These are phyloP conservation scores for Suillus hirtellus DNA, from an alignment of 768 basidiomycete genomes.

Conservation along the genomic window DNA sequence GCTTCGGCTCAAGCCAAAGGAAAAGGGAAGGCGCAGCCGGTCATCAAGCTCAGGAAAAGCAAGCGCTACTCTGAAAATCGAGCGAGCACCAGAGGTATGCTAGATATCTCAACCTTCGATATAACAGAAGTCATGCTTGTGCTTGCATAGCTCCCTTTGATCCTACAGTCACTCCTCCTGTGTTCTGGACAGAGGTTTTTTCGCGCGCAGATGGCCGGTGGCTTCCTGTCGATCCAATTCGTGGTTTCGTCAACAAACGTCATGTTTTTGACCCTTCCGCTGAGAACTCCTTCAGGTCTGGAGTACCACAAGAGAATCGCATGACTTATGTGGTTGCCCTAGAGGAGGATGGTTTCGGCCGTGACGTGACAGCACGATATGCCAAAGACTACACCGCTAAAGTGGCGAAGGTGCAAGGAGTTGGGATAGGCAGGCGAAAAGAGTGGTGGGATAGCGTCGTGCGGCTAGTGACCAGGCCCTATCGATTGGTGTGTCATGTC, in stretches of 20 bases:
- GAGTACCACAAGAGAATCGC: slow-evolving; percentile 60
- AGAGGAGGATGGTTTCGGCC: slow-evolving; percentile 91
- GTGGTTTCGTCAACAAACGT: slow-evolving; percentile 76
- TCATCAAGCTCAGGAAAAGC: slow-evolving; percentile 58
- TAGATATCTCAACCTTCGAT: background rate
- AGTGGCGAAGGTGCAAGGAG: slow-evolving; percentile 76
- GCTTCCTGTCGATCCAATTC: slow-evolving; percentile 90
- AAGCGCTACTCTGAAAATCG: slow-evolving; percentile 50
- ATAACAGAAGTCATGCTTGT: background rate
- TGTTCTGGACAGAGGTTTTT: slow-evolving; percentile 98
- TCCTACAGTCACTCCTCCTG: slow-evolving; percentile 70
- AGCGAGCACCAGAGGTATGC: slow-evolving; percentile 30
- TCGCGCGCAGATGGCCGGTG: slow-evolving; percentile 88
- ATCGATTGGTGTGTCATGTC: slow-evolving; percentile 65
- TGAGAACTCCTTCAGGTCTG: slow-evolving; percentile 15
- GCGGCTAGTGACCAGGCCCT: slow-evolving; percentile 65
- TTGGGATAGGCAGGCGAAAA: slow-evolving; percentile 55
- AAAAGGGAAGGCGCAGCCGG: slow-evolving; percentile 55
- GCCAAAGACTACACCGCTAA: slow-evolving; percentile 78
- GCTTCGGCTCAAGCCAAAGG: slow-evolving; percentile 48
- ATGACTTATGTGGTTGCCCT: slow-evolving; percentile 93
- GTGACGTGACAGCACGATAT: slow-evolving; percentile 91
- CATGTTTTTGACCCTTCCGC: slow-evolving; percentile 75
- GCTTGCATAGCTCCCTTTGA: slow-evolving; percentile 38
- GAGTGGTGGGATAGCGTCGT: slow-evolving; percentile 88